Conservation (phyloP, 2,329 filamentous ascomycete species). For the Berkeleyomyces basicola region DNA sequence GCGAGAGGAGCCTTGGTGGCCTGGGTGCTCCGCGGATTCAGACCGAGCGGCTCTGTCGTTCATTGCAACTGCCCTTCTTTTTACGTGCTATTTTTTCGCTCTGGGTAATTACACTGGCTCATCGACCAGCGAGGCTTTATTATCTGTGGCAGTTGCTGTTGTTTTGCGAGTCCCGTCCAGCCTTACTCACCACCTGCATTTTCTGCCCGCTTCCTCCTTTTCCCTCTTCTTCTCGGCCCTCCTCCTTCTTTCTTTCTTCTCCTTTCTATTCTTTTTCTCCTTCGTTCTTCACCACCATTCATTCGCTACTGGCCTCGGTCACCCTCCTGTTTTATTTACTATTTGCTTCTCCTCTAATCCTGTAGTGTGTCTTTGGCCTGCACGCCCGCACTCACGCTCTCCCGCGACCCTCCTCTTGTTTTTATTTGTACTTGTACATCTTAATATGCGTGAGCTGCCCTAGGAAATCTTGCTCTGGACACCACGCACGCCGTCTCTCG, state of each 20-base stretch:
- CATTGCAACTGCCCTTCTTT: not conserved
- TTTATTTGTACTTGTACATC: conserved; percentile 1
- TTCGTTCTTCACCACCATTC: conserved; percentile 5
- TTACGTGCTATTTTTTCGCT: not conserved
- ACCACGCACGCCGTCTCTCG: not conserved
- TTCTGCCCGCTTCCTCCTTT: conserved; percentile 1
- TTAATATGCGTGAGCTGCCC: not conserved
- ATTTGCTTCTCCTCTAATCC: not conserved
- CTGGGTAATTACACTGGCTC: not conserved
- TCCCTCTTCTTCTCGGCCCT: conserved; percentile 6
- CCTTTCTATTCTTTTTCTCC: conserved; percentile 3
- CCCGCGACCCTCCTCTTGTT: not conserved
- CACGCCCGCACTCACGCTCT: not conserved
- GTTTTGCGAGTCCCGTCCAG: not conserved
- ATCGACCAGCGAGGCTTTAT: not conserved
- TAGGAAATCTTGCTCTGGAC: not conserved
- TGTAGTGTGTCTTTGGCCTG: not conserved
- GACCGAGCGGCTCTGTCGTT: not conserved
- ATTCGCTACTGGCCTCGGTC: conserved; percentile 10
- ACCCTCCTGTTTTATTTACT: conserved; percentile 1
- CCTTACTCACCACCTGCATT: conserved; percentile 5
- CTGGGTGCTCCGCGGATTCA: not conserved
- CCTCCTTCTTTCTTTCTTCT: conserved; percentile 9
- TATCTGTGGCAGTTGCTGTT: conserved; percentile 6
- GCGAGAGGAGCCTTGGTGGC: not conserved